These are phyloP conservation scores for Xylariaceae sp. DNA, from an alignment of 2,329 filamentous ascomycete species.

Conservation along the genomic window DNA sequence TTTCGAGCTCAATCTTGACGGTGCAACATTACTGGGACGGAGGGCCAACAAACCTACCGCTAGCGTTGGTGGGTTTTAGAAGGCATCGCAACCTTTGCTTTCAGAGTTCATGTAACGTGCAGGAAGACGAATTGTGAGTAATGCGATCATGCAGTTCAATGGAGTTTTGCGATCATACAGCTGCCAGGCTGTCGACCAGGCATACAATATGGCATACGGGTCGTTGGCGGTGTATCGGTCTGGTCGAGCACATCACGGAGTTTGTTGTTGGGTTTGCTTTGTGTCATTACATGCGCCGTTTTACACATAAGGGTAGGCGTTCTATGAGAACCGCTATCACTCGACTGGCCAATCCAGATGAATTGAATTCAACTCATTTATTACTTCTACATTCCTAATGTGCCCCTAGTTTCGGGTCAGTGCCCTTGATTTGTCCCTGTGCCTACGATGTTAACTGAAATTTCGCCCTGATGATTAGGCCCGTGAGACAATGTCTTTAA, in stretches of 20 bases:
- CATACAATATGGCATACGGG: conserved; percentile 26
- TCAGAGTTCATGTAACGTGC: conserved; percentile 2
- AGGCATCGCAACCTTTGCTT: neutral
- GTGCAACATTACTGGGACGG: conserved; percentile 85
- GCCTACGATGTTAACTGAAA: too few species aligned
- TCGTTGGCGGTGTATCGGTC: conserved; percentile 34
- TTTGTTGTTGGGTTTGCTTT: conserved; percentile 30
- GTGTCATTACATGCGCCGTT: conserved; percentile 31
- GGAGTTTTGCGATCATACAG: conserved; percentile 21
- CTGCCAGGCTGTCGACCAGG: conserved; percentile 22
- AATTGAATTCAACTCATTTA: conserved; percentile 19
- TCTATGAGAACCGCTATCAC: conserved; percentile 28
- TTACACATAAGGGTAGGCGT: conserved; percentile 38
- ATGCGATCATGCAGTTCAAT: conserved; percentile 13
- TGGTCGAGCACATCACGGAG: conserved; percentile 39
- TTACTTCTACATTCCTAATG: conserved; percentile 16
- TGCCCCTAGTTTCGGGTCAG: neutral
- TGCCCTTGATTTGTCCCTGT: too few species aligned
- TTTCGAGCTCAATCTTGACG: conserved; percentile 92
- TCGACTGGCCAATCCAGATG: conserved; percentile 16
- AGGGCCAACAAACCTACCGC: conserved; percentile 61
- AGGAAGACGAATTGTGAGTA: conserved; percentile 13
- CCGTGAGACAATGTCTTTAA: too few species aligned
- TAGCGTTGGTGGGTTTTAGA: conserved; percentile 47
- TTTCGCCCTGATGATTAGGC: too few species aligned